Percentiles rank a stretch among this genome's conserved stretches.
These are phyloP conservation scores for Epichloe typhina DNA, from an alignment of 2,329 filamentous ascomycete species.

Conservation along the genomic window DNA sequence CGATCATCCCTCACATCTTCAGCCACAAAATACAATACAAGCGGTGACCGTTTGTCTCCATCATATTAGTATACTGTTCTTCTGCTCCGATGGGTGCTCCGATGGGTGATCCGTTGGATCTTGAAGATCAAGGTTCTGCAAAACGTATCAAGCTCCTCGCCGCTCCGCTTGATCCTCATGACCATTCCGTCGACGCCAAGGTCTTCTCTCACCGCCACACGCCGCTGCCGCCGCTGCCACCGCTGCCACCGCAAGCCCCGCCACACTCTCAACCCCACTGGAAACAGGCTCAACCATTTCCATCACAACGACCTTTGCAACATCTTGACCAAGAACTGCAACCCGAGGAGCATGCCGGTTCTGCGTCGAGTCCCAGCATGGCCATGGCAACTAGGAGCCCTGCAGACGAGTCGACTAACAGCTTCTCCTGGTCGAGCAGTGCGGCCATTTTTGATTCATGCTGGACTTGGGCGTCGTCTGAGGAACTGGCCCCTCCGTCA, in stretches of 20 bases:
- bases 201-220: neutral
- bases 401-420: neutral
- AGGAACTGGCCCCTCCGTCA: neutral
- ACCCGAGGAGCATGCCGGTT: neutral
- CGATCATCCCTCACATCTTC: neutral
- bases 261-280: neutral
- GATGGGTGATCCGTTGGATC: neutral
- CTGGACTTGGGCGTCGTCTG: constrained; percentile 6
- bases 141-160: constrained; percentile 13
- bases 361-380: neutral
- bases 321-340: neutral
- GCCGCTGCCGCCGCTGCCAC: neutral
- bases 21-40: neutral
- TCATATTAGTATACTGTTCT: neutral
- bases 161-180: neutral
- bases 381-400: neutral
- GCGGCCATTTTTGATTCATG: constrained; percentile 1
- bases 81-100: constrained; percentile 7
- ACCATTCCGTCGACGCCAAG: neutral
- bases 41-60: neutral
- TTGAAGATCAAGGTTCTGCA: constrained; percentile 8
- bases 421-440: neutral
- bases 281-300: neutral
- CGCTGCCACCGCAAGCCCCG: neutral
- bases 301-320: neutral